Evolutionary conservation across 2,329 filamentous ascomycete species (phyloP).

Genomic region (Aspergillus ochraceoroseus): DNA sequence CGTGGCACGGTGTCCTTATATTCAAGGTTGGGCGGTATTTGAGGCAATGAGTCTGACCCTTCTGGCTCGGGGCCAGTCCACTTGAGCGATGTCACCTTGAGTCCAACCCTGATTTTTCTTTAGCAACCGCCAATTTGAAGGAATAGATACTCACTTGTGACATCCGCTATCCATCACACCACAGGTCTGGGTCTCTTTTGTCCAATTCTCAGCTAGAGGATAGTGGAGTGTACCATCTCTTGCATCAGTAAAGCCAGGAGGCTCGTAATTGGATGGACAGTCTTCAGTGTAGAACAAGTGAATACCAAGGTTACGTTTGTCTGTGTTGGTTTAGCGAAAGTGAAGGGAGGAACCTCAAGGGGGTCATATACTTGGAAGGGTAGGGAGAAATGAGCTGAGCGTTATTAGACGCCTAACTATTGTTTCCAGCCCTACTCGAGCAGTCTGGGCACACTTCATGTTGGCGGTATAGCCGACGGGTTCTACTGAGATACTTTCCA

Average conservation of each 20-base stretch:
- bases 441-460: slow-evolving; percentile 38
- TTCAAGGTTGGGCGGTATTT: slow-evolving; percentile 30
- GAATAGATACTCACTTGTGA: slow-evolving; percentile 34
- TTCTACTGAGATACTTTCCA: slow-evolving; percentile 28
- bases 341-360: too few species aligned
- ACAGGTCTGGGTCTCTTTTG: slow-evolving; percentile 32
- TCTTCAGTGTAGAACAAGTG: slow-evolving; percentile 45
- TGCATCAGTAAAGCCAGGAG: slow-evolving; percentile 38
- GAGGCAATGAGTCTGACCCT: slow-evolving; percentile 22
- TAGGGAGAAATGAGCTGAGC: slow-evolving; percentile 37
- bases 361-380: slow-evolving; percentile 39
- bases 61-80: slow-evolving; percentile 26
- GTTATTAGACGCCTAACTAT: slow-evolving; percentile 43
- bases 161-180: slow-evolving; percentile 36
- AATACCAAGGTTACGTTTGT: slow-evolving; percentile 41
- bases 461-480: slow-evolving; percentile 30
- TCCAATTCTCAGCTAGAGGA: slow-evolving; percentile 38
- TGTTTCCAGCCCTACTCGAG: slow-evolving; percentile 41
- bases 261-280: slow-evolving; percentile 38
- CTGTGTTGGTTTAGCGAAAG: slow-evolving; percentile 19
- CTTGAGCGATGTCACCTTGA: slow-evolving; percentile 35
- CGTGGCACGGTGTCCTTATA: slow-evolving; percentile 26
- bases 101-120: slow-evolving; percentile 30
- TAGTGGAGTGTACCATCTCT: slow-evolving; percentile 33
- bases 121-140: slow-evolving; percentile 6